Evolutionary conservation across 495 filamentous ascomycete species (phyloP).

Genomic region (Daldinia grandis): DNA sequence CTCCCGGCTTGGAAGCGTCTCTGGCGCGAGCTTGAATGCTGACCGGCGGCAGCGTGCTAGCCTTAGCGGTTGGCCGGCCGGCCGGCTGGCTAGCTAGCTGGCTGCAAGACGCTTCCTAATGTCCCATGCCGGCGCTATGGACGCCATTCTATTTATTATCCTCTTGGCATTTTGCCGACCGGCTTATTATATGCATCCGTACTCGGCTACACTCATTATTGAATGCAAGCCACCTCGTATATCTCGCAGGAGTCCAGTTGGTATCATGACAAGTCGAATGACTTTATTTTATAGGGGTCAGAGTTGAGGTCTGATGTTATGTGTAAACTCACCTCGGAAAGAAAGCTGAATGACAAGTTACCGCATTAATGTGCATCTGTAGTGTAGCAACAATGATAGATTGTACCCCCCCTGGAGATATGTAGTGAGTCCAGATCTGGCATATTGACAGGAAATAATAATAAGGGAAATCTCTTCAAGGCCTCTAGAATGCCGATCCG

Average conservation of each 20-base stretch:
- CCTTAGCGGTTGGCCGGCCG: neutral
- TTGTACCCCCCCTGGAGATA: neutral
- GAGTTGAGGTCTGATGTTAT: neutral
- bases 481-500: conserved; percentile 26
- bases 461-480: neutral
- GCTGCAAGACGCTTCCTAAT: neutral
- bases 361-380: neutral
- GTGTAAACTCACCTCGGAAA: neutral
- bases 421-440: neutral
- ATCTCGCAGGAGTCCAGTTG: neutral
- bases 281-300: neutral
- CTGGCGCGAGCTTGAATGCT: neutral
- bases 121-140: conserved; percentile 20
- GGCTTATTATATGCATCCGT: conserved; percentile 16
- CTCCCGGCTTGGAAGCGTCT: conserved; percentile 3
- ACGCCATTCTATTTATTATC: conserved; percentile 21
- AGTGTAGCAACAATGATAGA: neutral
- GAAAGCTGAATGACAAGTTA: neutral
- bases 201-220: conserved; percentile 19
- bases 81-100: neutral
- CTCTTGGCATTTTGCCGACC: conserved; percentile 27
- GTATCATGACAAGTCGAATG: neutral
- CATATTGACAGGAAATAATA: neutral
- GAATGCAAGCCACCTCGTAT: conserved; percentile 20
- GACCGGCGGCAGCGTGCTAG: neutral